Base-by-base conservation (phyloP, 768 basidiomycete species). In the Ramaria rubella region DNA sequence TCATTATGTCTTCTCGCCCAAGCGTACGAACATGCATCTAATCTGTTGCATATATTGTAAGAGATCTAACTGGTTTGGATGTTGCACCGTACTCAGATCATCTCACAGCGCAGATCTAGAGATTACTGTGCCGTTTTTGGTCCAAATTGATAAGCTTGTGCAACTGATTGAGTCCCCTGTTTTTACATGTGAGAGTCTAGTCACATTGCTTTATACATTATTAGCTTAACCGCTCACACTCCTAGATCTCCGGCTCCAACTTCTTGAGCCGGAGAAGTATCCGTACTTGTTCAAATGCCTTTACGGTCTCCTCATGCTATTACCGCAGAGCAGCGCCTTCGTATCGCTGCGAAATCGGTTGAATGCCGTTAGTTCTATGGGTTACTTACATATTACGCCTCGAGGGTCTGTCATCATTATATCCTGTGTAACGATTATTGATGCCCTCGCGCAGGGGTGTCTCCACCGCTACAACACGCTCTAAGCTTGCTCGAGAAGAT, bases 1-100 rank as follows among this genome's bases (percentile, higher is more conserved):
- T 93, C 96, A 1, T 78, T 99, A 5, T 99, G 96, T 69, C 77
- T 99, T 27, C 77, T 99, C 24, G 96, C 96, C 5, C 96, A 99
- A 68, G 95, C 96, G 2, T 99, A 99, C 63, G 96, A 99, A 68
- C 96, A 99, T 70, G 96, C 95, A 1, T 95, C 93, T 21, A 97
- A 94, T 68, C 78, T 99, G 3, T 76, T 99, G 17, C 86, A 91
- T 59, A 98, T 96, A 58, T 97, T 99, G 95, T 94, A 67, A 58
- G 85, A 68, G n/a, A 23, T 30, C 9, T 11, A 48, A 59, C 69
- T 66, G 21, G 21, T 48, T 14, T 48, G 24, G 8, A n/a, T 38
- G 36, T 27, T 23, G 27, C 7, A 30, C 29, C n/a, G 23, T 23
- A 15, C 23, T 31, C 21, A 27, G 19, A 44, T 12, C 19, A 6